These are phyloP conservation scores for Kuraishia piskuri DNA, from an alignment of 805 yeast genomes.

Conservation along the genomic window DNA sequence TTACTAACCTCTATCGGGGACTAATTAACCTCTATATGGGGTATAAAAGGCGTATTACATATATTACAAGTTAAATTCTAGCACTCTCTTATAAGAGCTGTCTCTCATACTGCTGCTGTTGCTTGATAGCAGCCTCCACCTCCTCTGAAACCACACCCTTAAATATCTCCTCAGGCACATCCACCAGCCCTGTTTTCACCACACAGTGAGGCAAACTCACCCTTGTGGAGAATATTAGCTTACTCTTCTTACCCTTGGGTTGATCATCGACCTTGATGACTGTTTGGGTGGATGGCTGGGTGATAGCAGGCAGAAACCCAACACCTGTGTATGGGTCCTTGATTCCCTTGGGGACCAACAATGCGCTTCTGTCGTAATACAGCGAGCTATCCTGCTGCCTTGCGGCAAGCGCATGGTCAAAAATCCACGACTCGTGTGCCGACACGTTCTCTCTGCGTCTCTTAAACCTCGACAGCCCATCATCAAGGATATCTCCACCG, in stretches of 20 bases:
- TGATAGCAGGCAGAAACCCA: constrained; percentile 57
- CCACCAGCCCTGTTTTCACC: constrained; percentile 52
- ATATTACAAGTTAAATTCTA: no score
- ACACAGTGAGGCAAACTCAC: constrained; percentile 25
- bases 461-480: constrained; percentile 11
- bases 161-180: constrained; percentile 51
- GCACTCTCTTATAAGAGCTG: background rate
- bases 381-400: constrained; percentile 61
- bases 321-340: constrained; percentile 85
- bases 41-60: no score
- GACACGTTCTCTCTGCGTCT: constrained; percentile 23
- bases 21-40: no score
- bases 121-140: constrained; percentile 47
- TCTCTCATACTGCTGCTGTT: constrained; percentile 50
- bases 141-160: constrained; percentile 51
- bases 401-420: constrained; percentile 74
- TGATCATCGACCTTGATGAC: constrained; percentile 16
- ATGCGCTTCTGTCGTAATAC: constrained; percentile 44
- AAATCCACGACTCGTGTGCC: constrained; percentile 60
- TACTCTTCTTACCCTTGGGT: constrained; percentile 11
- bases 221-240: constrained; percentile 39
- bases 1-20: no score
- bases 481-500: constrained; percentile 11
- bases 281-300: constrained; percentile 57
- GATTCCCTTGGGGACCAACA: constrained; percentile 40